Percentiles rank a stretch among this genome's conserved stretches.
These are phyloP conservation scores for Pestalotiopsis fici DNA, from an alignment of 2,329 filamentous ascomycete genomes.

Conservation along the genomic window DNA sequence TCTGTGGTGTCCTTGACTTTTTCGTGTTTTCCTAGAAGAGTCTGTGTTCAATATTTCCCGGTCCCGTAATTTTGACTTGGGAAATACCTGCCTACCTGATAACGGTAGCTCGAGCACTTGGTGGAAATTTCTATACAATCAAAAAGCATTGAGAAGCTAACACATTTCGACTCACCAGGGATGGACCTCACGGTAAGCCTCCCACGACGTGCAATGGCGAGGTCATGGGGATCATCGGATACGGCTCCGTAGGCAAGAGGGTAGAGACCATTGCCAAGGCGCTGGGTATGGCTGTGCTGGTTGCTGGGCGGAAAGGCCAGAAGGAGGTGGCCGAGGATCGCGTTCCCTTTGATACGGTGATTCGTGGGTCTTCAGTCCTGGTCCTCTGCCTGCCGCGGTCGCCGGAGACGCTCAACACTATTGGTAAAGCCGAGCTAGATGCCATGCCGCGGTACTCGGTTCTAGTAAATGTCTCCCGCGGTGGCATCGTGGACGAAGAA, in stretches of 20 bases:
- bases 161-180: too few species aligned
- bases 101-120: too few species aligned
- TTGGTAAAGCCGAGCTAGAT: constrained; percentile 23
- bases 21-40: too few species aligned
- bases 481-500: constrained; percentile 30
- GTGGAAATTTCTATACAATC: too few species aligned
- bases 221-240: constrained; percentile 29
- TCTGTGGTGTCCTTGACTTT: too few species aligned
- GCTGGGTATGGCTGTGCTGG: constrained; percentile 27
- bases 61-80: too few species aligned
- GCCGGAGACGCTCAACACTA: constrained; percentile 26
- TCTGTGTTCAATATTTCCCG: too few species aligned
- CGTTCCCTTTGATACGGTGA: constrained; percentile 23
- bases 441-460: constrained; percentile 23
- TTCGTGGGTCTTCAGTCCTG: constrained; percentile 26
- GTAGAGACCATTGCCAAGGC: constrained; percentile 19
- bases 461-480: constrained; percentile 31
- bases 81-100: too few species aligned
- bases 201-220: constrained; percentile 26
- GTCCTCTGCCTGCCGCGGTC: constrained; percentile 27
- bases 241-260: constrained; percentile 27
- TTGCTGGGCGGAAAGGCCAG: constrained; percentile 27
- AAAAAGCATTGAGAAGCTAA: too few species aligned
- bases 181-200: constrained; percentile 24
- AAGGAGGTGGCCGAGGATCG: constrained; percentile 17